A percentile compares a stretch with the other conserved stretches of the same genome.
phyloP scores from a whole-genome alignment of 768 basidiomycete species.

The Pisolithus orientalis region DNA sequence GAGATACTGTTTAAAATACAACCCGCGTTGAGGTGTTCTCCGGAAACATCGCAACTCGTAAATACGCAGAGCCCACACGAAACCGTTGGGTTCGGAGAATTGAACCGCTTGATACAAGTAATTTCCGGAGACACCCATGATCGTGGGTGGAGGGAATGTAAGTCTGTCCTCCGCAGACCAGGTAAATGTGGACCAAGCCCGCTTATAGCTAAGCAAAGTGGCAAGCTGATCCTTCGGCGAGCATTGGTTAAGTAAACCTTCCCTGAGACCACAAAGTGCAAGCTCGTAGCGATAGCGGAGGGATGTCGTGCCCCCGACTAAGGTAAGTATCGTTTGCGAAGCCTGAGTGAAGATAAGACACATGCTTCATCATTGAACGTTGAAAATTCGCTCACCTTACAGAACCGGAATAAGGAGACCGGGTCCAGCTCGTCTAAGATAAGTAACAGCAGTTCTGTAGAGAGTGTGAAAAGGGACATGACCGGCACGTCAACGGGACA shows the following conservation, averaged over 20 bases:
- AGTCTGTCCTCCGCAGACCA: slow-evolving; percentile 26
- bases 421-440: slow-evolving; percentile 30
- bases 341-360: slow-evolving; percentile 13
- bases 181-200: slow-evolving; percentile 28
- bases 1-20: slow-evolving; percentile 27
- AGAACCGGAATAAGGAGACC: slow-evolving; percentile 27
- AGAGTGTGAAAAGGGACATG: slow-evolving; percentile 30
- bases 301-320: slow-evolving; percentile 19
- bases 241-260: slow-evolving; percentile 18
- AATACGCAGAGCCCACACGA: slow-evolving; percentile 27
- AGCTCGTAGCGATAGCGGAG: slow-evolving; percentile 30
- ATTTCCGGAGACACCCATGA: slow-evolving; percentile 26
- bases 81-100: slow-evolving; percentile 24
- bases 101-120: slow-evolving; percentile 30
- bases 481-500: slow-evolving; percentile 26
- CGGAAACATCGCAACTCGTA: slow-evolving; percentile 30
- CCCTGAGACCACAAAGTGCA: slow-evolving; percentile 23
- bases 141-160: slow-evolving; percentile 25
- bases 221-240: slow-evolving; percentile 19
- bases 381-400: slow-evolving; percentile 14
- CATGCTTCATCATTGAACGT: not conserved
- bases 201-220: slow-evolving; percentile 24
- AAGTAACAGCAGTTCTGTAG: slow-evolving; percentile 22
- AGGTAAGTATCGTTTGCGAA: slow-evolving; percentile 14
- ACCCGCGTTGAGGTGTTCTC: slow-evolving; percentile 15